Conservation (phyloP, 2,329 filamentous ascomycete species). For the Fusarium brevicatenulatum region DNA sequence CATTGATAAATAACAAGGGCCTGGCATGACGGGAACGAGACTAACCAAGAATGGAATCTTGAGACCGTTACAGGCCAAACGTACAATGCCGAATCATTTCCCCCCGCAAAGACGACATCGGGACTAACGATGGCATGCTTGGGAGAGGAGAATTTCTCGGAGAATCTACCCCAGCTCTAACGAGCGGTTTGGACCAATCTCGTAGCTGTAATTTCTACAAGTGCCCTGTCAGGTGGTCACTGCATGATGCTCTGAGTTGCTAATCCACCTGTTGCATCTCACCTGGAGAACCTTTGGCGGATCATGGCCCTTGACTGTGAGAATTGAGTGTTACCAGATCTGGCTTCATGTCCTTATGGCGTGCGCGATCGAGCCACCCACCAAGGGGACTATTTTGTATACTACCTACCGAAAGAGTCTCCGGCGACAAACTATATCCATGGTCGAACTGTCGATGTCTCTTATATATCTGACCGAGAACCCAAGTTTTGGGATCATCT, state of each 20-base stretch:
- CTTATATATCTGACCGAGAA: constrained; percentile 38
- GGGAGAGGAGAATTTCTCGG: constrained; percentile 47
- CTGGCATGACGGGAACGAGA: neutral
- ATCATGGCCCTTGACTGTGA: constrained; percentile 6
- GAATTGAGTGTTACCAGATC: constrained; percentile 23
- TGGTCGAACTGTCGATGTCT: constrained; percentile 15
- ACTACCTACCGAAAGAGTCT: neutral
- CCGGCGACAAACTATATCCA: neutral
- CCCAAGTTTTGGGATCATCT: constrained; percentile 11
- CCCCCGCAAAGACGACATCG: constrained; percentile 46
- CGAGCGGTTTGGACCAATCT: constrained; percentile 15
- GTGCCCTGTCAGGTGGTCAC: constrained; percentile 1
- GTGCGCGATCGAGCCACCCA: constrained; percentile 40
- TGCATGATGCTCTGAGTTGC: neutral
- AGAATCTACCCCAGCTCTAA: constrained; percentile 33
- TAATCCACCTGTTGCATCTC: neutral
- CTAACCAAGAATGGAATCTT: constrained; percentile 32
- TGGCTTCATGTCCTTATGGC: constrained; percentile 39
- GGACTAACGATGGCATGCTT: constrained; percentile 40
- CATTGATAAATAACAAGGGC: constrained; percentile 16
- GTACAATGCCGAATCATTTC: constrained; percentile 37
- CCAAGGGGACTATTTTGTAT: constrained; percentile 1
- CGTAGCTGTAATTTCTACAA: neutral
- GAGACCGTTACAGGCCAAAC: constrained; percentile 31
- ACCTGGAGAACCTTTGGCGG: neutral